Base-by-base conservation (phyloP, 2,329 filamentous ascomycete genomes). In the Ophiostoma sp. region DNA sequence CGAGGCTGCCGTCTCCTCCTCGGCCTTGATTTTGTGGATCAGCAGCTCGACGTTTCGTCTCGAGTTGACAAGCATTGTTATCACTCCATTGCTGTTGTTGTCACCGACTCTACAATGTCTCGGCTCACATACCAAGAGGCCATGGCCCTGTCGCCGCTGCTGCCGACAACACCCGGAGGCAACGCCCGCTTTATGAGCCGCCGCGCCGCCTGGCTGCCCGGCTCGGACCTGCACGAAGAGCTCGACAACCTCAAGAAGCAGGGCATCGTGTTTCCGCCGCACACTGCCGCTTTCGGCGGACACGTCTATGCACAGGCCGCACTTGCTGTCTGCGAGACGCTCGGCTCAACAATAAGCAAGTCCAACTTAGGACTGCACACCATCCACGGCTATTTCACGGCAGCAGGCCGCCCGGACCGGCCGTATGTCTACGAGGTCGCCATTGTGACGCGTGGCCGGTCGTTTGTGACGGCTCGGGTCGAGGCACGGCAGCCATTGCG, bases 321-420 rank as follows among this genome's bases (percentile, higher is more conserved):
- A 4, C 71, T 79, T 67, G 80, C 78, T 0, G 79, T 77, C 7
- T 78, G 76, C 40, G 74, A 74, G 42, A 74, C 75, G 0, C 75
- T 79, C 64, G 73, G 72, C 8, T 76, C 52, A n/a, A 45, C 60
- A 44, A 60, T 4, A n/a, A 12, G 45, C 58, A 47, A n/a, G 55
- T 67, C 9, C 6, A 41, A 16, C 16, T 18, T 67, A 7, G 66
- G 66, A 11, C 40, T 67, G 62, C 66, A 67, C 40, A 82, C 83
- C 8, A 83, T 87, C 36, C 82, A 85, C 72, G 84, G 83, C 8
- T 83, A 81, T 72, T 87, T 86, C 73, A 82, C 82, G 2, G 78
- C 81, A 36, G 76, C 78, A 0, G 84, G 82, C 5, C 74, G 77
- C 4, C 69, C 73, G 1, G 81, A 85, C 70, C 79, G 83, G 2